Conservation (phyloP, 2,329 filamentous ascomycete species). For the Monosporascus sp. region DNA sequence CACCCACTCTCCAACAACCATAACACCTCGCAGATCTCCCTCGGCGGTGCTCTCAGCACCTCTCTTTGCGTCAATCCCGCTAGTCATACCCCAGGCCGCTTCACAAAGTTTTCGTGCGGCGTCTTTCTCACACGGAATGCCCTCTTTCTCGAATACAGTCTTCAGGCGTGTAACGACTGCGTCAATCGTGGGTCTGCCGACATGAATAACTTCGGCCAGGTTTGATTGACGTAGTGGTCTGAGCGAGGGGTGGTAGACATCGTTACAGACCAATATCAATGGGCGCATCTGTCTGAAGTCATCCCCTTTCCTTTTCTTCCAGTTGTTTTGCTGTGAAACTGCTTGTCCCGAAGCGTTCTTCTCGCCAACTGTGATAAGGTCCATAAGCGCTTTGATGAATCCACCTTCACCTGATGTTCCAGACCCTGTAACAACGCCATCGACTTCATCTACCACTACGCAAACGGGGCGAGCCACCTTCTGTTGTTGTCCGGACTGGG, state of each 20-base stretch:
- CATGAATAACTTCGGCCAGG: conserved; percentile 84
- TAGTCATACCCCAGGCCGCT: conserved; percentile 73
- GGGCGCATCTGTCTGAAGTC: conserved; percentile 83
- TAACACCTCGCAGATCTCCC: conserved; percentile 72
- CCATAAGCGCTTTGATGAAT: conserved; percentile 91
- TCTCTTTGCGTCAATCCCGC: conserved; percentile 62
- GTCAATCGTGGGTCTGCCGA: conserved; percentile 82
- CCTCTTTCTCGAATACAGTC: conserved; percentile 80
- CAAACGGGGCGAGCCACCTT: conserved; percentile 84
- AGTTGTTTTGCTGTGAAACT: conserved; percentile 28
- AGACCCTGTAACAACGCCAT: conserved; percentile 82
- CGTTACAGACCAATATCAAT: conserved; percentile 92
- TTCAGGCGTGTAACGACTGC: conserved; percentile 79
- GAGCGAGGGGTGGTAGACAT: conserved; percentile 88
- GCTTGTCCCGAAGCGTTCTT: conserved; percentile 55
- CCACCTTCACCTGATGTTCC: conserved; percentile 79
- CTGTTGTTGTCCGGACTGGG: conserved; percentile 45
- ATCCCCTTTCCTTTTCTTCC: conserved; percentile 71
- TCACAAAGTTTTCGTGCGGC: conserved; percentile 82
- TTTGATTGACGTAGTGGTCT: conserved; percentile 79
- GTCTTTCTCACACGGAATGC: conserved; percentile 81
- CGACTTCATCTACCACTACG: conserved; percentile 92
- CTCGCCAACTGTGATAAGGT: conserved; percentile 80
- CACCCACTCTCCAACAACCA: conserved; percentile 86
- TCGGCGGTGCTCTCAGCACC: conserved; percentile 64